Evolutionary conservation across 1,284 basidiomycete genomes (phyloP), one percentile per base, ranked within the genome.

Genomic region (Stereum hirsutum): DNA sequence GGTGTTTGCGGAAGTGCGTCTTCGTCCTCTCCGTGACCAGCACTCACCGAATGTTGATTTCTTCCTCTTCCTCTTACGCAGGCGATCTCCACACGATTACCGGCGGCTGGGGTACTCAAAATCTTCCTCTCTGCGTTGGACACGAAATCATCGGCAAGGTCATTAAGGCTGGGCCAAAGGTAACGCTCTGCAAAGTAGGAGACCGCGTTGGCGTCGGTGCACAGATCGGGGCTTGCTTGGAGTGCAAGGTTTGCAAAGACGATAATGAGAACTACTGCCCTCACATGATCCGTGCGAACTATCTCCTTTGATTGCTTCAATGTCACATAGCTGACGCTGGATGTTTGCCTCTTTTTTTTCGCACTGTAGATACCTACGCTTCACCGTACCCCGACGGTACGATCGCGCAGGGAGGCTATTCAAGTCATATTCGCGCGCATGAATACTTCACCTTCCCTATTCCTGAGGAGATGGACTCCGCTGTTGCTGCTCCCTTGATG

Each of bases 371-470:
- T 69, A 43, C 33, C 33, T 35, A 35, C 33, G 62, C 74, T 53
- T 54, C 56, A 15, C 63, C 65, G 42, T 79, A 77, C 57, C 69
- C 66, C 40, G 77, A 74, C 50, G 74, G 74, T 5, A n/a, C n/a
- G n/a, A n/a, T n/a, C n/a, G n/a, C 69, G 44, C 65, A 72, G 46
- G 78, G 76, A 42, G 84, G 85, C 6, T 86, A 83, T 63, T 70
- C 76, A 4, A 79, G 75, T 26, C 73, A 70, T 49, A 74, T 83
- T 49, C 74, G 81, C 39, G 79, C 75, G 0, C 74, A 83, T 51
- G 69, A 83, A 53, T 72, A 69, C 48, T 87, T 81, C 55, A 80
- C 82, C 34, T 84, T 86, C 62, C 70, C 73, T 12, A 74, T 89
- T 41, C 83, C 84, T 0, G 73, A 82, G 4, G 66, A 54, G 8